Evolutionary conservation across 75 land plant species (phyloP), one percentile per base, ranked within the genome.

Genomic region (Pinus taeda): DNA sequence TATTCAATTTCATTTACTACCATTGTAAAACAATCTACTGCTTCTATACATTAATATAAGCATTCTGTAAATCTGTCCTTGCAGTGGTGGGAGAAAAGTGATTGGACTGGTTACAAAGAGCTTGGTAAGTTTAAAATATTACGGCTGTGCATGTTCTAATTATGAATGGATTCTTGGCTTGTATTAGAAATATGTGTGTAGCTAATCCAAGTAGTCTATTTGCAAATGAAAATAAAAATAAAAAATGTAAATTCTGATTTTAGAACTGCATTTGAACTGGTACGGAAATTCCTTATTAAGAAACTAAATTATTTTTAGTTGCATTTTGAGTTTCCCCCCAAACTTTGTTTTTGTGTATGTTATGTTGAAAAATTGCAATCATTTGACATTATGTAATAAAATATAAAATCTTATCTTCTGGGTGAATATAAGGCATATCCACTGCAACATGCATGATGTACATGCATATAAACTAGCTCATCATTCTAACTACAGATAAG

Each of bases 51-150:
- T 42, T 69, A 22, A 69, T 69, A 39, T 45, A 69, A 69, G n/a
- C 39, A 39, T 8, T 13, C 42, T 42, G 45, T 4, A 15, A 37
- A 69, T 69, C 49, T 42, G 72, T 69, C 6, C 45, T 88, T 76
- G 85, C 96, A 95, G 98, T 95, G 98, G 98, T 95, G 98, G 98
- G 98, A 95, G 90, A 95, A 95, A 83, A 91, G 97, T 84, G 98
- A 95, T 79, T 95, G 98, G 98, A 93, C 97, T 62, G 98, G 98
- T 75, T 95, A 93, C 88, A 95, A 95, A 84, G 98, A 95, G 73
- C 86, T 95, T 79, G 98, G 98, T 95, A 93, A 58, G 60, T 70
- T 26, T 13, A 13, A 42, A n/a, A 17, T 26, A 22, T 42, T 45
- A 79, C 49, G 77, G 37, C 56, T 42, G 11, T 11, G 22, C n/a